Conservation (phyloP, 2,329 filamentous ascomycete species). For the Xylaria sp. region DNA sequence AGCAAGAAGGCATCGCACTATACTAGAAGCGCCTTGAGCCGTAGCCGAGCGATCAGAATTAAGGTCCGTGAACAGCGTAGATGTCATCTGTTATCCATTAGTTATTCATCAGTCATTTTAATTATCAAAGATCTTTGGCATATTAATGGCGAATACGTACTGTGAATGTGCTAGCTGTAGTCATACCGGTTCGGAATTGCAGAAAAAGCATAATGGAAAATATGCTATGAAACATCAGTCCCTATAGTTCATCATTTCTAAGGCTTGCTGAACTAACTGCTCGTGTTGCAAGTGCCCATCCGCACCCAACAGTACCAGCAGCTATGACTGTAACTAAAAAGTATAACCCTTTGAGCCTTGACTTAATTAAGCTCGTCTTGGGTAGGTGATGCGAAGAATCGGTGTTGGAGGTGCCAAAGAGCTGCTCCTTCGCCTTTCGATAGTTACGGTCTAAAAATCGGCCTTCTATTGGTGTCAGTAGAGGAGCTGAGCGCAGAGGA, state of each 20-base stretch:
- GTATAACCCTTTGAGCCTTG: not conserved
- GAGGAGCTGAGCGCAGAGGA: not conserved
- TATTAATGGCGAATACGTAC: not conserved
- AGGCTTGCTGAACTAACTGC: not conserved
- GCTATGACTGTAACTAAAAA: not conserved
- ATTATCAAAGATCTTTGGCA: not conserved
- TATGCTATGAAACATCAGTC: not conserved
- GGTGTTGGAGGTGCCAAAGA: not conserved
- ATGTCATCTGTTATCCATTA: not conserved
- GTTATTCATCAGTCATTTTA: not conserved
- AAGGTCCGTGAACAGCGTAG: not conserved
- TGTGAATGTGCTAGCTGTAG: not conserved
- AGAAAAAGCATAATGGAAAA: not conserved
- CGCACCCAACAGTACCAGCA: not conserved
- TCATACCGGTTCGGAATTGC: not conserved
- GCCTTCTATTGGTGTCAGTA: not conserved
- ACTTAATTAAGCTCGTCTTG: not conserved
- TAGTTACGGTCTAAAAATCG: not conserved
- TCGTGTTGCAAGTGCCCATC: not conserved
- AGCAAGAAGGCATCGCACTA: constrained; percentile 2
- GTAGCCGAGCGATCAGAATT: not conserved
- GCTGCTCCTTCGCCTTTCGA: not conserved
- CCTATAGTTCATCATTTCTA: not conserved
- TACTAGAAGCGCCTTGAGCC: not conserved
- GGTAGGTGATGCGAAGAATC: not conserved